Conservation (phyloP, 2,329 filamentous ascomycete species). For the Lecanoromycetidae sp. region DNA sequence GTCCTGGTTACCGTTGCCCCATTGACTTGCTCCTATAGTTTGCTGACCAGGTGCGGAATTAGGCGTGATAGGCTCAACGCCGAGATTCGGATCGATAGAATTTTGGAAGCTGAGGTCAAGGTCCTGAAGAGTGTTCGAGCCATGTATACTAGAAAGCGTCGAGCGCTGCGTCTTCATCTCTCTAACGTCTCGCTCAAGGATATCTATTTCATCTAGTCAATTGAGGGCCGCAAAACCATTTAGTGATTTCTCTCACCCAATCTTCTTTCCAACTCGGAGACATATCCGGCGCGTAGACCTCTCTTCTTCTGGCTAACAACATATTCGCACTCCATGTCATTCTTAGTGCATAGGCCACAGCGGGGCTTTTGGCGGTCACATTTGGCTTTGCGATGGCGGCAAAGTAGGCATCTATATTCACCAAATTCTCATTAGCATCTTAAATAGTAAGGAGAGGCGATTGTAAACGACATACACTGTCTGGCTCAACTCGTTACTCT, state of each 20-base stretch:
- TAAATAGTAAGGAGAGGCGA: not conserved
- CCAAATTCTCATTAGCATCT: not conserved
- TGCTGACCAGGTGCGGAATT: not conserved
- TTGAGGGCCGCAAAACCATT: not conserved
- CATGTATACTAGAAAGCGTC: not conserved
- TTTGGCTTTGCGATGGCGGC: not conserved
- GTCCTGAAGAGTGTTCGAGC: not conserved
- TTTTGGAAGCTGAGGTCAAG: not conserved
- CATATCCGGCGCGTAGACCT: not conserved
- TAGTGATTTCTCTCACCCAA: not conserved
- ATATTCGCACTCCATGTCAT: not conserved
- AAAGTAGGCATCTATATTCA: not conserved
- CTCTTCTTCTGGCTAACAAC: not conserved
- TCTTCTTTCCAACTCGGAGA: not conserved
- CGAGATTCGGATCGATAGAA: not conserved
- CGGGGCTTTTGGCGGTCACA: not conserved
- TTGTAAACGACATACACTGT: not conserved
- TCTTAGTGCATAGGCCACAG: not conserved
- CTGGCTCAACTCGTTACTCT: not conserved
- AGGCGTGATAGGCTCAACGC: not conserved
- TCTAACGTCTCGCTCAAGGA: not conserved
- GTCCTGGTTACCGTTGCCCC: not conserved
- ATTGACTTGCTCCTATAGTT: no score
- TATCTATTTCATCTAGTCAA: not conserved
- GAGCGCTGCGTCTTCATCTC: not conserved